phyloP scores from a whole-genome alignment of 192 early-diverging fungal species.

The Rhizoclosmatium globosum region DNA sequence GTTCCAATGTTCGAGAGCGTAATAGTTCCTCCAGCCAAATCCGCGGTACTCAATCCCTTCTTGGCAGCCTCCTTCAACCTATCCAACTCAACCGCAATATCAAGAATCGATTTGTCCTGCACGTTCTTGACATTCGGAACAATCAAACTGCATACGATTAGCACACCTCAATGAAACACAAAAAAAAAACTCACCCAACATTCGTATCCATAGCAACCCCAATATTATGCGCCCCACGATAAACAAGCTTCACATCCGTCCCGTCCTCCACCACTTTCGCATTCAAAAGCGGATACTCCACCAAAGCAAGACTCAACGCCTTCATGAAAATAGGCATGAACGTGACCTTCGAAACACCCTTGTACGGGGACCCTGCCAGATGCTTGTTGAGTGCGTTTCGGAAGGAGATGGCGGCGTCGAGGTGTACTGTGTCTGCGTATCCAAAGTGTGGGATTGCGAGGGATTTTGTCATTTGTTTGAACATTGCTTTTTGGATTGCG shows the following conservation, averaged over 20 bases:
- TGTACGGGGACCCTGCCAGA: conserved; percentile 60
- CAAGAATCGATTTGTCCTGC: conserved; percentile 83
- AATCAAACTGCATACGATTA: conserved; percentile 60
- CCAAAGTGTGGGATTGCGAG: conserved; percentile 95
- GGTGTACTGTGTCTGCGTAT: conserved; percentile 88
- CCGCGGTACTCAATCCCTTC: conserved; percentile 68
- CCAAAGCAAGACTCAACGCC: conserved; percentile 81
- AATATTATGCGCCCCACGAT: conserved; percentile 87
- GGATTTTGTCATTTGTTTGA: conserved; percentile 92
- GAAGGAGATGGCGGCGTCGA: conserved; percentile 73
- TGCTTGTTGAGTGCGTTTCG: conserved; percentile 73
- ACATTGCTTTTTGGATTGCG: conserved; percentile 96
- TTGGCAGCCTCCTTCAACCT: conserved; percentile 73
- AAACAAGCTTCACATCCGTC: conserved; percentile 69
- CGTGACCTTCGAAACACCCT: conserved; percentile 66
- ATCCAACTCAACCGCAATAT: conserved; percentile 86
- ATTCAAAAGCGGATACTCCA: conserved; percentile 89
- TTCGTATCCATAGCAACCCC: conserved; percentile 99
- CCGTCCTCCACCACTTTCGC: conserved; percentile 64
- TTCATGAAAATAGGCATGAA: conserved; percentile 98
- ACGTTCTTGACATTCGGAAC: conserved; percentile 97
- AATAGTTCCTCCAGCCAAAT: conserved; percentile 86
- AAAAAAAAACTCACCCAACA: conserved; percentile 66
- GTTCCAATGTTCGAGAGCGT: conserved; percentile 96
- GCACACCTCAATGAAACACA: not conserved